Base-by-base conservation (phyloP, 2,329 filamentous ascomycete species). In the Pseudophaeomoniella oleicola region DNA sequence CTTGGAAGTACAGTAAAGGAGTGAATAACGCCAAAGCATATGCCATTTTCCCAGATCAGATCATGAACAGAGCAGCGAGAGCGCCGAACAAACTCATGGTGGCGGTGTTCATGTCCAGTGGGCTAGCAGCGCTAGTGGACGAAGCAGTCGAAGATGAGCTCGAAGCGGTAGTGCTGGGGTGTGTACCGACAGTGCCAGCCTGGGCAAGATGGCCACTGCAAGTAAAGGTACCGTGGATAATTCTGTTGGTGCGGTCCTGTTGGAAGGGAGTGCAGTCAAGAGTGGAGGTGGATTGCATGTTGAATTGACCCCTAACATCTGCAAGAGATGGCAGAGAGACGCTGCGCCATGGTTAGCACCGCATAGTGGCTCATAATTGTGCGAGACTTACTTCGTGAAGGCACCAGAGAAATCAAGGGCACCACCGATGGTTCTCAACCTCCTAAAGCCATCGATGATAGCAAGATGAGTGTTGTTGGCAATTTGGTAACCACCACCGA, bases 391-490 rank as follows among this genome's bases (percentile, higher is more conserved):
- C 85, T 72, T 67, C 44, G 75, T 71, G 60, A 94, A 92, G 66
- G 76, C 81, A 52, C 90, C 90, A 50, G 78, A 77, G 58, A 94
- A 75, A 58, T 85, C 79, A 53, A 96, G 69, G 50, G 84, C 85
- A 63, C 87, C 88, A 45, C 68, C 72, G 40, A 94, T 74, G 38
- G 65, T 72, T 53, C 72, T 54, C 17, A 98, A 72, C 45, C 66
- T 55, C 42, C 71, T 69, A 62, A 96, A 81, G 19, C 74, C 75
- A 45, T 71, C 60, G 39, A 94, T 67, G 42, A 64, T 56, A 39
- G 60, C 49, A 19, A 94, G 71, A 38, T 67, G 65, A 42, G 84
- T 83, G 78, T 96, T 94, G 75, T 94, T 93, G 62, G 82, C 79
- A 53, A 98, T 75, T 49, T 81, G 76, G 56, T 93, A 73, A 56